phyloP scores from a whole-genome alignment of 371 early-diverging fungal genomes.

The Mortierella sp. region DNA sequence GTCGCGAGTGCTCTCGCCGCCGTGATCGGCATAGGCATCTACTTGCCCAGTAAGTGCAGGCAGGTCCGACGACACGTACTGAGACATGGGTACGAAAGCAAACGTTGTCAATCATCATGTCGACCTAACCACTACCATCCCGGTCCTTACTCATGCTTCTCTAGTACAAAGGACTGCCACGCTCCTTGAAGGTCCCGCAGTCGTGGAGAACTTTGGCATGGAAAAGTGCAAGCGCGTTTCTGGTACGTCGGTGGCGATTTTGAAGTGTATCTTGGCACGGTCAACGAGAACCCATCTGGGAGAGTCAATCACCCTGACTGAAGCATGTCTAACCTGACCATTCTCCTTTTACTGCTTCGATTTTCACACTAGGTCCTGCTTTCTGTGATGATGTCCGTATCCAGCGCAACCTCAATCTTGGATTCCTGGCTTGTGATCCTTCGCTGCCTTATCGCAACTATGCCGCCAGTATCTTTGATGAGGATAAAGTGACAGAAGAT shows the following conservation, averaged over 20 bases:
- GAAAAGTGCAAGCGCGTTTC: conserved; percentile 40
- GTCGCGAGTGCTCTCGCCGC: conserved; percentile 30
- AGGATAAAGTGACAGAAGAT: conserved; percentile 43
- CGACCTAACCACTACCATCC: not conserved
- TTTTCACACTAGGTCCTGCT: conserved; percentile 24
- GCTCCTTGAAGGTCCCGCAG: conserved; percentile 28
- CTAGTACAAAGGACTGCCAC: conserved; percentile 37
- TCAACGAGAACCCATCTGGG: no score
- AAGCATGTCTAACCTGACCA: not conserved
- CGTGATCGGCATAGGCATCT: conserved; percentile 35
- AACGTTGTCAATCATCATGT: not conserved
- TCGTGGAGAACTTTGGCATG: conserved; percentile 49
- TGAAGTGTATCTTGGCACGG: no score
- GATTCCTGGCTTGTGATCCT: conserved; percentile 46
- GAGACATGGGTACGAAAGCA: not conserved
- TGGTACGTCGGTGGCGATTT: conserved; percentile 17
- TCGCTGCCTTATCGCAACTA: conserved; percentile 52
- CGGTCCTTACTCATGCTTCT: not conserved
- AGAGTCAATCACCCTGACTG: not conserved
- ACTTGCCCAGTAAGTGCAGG: conserved; percentile 41
- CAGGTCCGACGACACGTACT: not conserved
- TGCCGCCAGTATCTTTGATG: conserved; percentile 46
- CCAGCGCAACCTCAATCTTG: conserved; percentile 48
- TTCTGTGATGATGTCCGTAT: conserved; percentile 52
- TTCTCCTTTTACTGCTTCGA: not conserved